These are phyloP conservation scores for Cladosporium sp. DNA, from an alignment of 2,329 filamentous ascomycete genomes.

Conservation along the genomic window DNA sequence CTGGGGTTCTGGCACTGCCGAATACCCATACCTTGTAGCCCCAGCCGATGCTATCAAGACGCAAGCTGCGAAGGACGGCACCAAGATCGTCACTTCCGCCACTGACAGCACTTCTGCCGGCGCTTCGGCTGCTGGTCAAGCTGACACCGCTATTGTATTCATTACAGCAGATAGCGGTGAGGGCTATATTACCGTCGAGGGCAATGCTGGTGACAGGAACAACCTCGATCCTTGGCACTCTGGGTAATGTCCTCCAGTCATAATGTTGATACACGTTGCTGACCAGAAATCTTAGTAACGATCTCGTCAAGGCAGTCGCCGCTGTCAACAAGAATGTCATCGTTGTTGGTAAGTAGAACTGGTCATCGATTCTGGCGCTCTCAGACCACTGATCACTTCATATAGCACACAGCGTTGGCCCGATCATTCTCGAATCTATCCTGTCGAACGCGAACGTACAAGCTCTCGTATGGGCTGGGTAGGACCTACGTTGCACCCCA, in stretches of 20 bases:
- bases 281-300: slow-evolving; percentile 8
- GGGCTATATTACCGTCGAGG: slow-evolving; percentile 40
- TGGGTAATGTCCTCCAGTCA: background rate
- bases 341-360: background rate
- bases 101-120: slow-evolving; percentile 28
- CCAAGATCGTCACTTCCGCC: slow-evolving; percentile 26
- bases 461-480: slow-evolving; percentile 40
- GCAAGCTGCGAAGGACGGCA: slow-evolving; percentile 26
- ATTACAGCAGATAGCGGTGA: slow-evolving; percentile 51
- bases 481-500: background rate
- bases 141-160: slow-evolving; percentile 52
- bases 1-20: slow-evolving; percentile 39
- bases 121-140: slow-evolving; percentile 14
- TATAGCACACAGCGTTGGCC: slow-evolving; percentile 40
- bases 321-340: slow-evolving; percentile 12
- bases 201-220: slow-evolving; percentile 41
- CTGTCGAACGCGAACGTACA: slow-evolving; percentile 40
- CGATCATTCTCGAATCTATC: slow-evolving; percentile 39
- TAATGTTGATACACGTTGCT: background rate
- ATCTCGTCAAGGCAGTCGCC: slow-evolving; percentile 40
- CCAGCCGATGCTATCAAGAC: slow-evolving; percentile 41
- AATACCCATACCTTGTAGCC: slow-evolving; percentile 36
- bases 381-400: slow-evolving; percentile 32
- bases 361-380: no score
- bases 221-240: slow-evolving; percentile 42